A percentile compares a stretch with the other conserved stretches of the same genome.
These are phyloP conservation scores for Phoma sp. DNA, from an alignment of 2,329 filamentous ascomycete genomes.

Conservation along the genomic window DNA sequence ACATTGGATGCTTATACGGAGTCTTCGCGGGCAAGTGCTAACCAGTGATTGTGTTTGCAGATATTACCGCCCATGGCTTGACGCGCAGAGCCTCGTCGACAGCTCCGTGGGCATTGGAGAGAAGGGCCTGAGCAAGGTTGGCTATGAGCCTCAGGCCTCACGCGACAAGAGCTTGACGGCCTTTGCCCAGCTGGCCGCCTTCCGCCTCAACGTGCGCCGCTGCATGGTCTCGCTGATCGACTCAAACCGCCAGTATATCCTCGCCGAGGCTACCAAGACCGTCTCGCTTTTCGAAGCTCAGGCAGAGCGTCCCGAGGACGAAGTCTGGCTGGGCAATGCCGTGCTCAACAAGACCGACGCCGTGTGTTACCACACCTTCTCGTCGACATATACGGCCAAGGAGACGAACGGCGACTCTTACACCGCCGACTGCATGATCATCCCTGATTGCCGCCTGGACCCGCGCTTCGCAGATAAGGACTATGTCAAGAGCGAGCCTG, in stretches of 20 bases:
- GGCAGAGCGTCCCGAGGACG: slow-evolving; percentile 28
- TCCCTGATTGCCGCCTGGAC: slow-evolving; percentile 35
- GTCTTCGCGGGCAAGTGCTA: not conserved
- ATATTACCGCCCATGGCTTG: slow-evolving; percentile 46
- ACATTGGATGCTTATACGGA: too few relatives aligned
- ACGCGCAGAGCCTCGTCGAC: slow-evolving; percentile 41
- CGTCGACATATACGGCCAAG: slow-evolving; percentile 30
- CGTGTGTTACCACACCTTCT: slow-evolving; percentile 38
- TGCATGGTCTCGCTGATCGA: slow-evolving; percentile 48
- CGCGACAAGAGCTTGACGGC: slow-evolving; percentile 42
- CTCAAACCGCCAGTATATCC: slow-evolving; percentile 45
- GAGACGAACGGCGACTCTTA: slow-evolving; percentile 26
- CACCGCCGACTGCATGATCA: slow-evolving; percentile 31
- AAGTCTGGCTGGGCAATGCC: slow-evolving; percentile 41
- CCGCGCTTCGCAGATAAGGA: slow-evolving; percentile 30
- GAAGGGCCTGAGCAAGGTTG: slow-evolving; percentile 35
- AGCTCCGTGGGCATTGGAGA: slow-evolving; percentile 28
- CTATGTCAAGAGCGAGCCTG: slow-evolving; percentile 36
- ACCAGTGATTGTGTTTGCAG: slow-evolving; percentile 17
- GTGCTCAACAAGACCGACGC: slow-evolving; percentile 38
- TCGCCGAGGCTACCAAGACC: slow-evolving; percentile 48
- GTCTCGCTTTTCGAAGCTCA: slow-evolving; percentile 40
- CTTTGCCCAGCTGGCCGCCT: slow-evolving; percentile 45
- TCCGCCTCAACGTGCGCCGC: slow-evolving; percentile 42
- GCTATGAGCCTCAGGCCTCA: slow-evolving; percentile 28